Evolutionary conservation across 75 land plant species (phyloP), one percentile per base, ranked within the genome.

Genomic region (Adiantum capillusveneris): DNA sequence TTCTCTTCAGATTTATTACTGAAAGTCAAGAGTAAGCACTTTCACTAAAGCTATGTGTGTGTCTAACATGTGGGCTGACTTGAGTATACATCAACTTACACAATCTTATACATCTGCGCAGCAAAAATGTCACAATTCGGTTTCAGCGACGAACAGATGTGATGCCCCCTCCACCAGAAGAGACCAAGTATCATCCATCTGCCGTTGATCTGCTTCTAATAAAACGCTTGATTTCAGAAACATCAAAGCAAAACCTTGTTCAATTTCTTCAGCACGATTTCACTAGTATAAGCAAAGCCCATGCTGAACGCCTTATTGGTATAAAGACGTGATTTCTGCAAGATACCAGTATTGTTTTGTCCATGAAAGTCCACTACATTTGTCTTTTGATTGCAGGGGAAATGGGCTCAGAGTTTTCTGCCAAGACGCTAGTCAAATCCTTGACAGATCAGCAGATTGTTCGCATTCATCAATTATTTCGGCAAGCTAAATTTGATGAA

Each of bases 401-500:
- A 78, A 75, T 90, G 87, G 98, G 96, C 12, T 85, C 98, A 59
- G 98, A 86, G 13, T 94, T 94, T 58, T 68, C 79, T 37, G 74
- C 81, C 18, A 94, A 86, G 63, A 90, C 80, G 91, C 36, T 75
- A 46, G 88, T 94, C 14, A 89, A 90, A 71, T 73, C 79, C 57
- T 78, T 94, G 6, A 78, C 88, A 26, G 75, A 80, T 65, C 84
- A 94, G 66, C 98, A 94, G 73, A 75, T 94, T 50, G 91, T 94
- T 29, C 83, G 96, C 0, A 86, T 94, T 45, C 96, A 94, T 69
- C 98, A 94, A 70, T 65, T 94, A 44, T 94, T 94, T 66, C 84
- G 98, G 31, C 98, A 94, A 64, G 96, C 91, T 24, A 94, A 94
- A 64, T 94, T 94, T 84, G 98, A 94, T 79, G 98, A 94, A 62